Evolutionary conservation across 2,329 filamentous ascomycete species (phyloP).

Genomic region (Harringtonia aguacate): DNA sequence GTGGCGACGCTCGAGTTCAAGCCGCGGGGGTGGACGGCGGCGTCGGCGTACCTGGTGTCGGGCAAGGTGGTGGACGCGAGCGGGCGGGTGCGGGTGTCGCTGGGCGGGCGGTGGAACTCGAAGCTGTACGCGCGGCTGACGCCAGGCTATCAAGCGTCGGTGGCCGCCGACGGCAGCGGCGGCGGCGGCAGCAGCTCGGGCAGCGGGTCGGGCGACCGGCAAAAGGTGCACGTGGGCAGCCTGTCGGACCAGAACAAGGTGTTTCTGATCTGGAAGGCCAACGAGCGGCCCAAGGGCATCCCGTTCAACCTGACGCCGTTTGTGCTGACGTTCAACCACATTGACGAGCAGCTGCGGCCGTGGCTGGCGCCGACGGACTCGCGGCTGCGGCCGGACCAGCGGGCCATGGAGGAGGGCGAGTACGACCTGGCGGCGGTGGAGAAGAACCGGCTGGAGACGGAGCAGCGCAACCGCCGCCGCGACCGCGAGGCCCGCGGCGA

Average conservation of each 20-base stretch:
- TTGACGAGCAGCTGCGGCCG: conserved; percentile 68
- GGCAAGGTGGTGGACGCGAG: conserved; percentile 74
- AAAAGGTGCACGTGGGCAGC: conserved; percentile 32
- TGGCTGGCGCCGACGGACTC: conserved; percentile 88
- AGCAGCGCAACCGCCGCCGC: conserved; percentile 67
- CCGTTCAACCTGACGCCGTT: conserved; percentile 98
- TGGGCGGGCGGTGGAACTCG: conserved; percentile 95
- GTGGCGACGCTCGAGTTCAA: conserved; percentile 89
- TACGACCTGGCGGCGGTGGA: conserved; percentile 89
- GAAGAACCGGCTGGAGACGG: conserved; percentile 91
- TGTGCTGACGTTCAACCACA: conserved; percentile 84
- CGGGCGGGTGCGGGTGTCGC: conserved; percentile 75
- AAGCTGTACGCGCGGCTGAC: conserved; percentile 91
- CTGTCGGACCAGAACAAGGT: conserved; percentile 60
- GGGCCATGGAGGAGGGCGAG: conserved; percentile 97
- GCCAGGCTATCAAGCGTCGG: conserved; percentile 72
- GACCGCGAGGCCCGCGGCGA: conserved; percentile 67
- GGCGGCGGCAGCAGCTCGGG: background rate
- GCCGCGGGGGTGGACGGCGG: conserved; percentile 88
- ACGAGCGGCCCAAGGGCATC: conserved; percentile 68
- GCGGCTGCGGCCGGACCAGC: conserved; percentile 82
- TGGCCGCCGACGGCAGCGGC: conserved; percentile 39
- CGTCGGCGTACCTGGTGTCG: conserved; percentile 76
- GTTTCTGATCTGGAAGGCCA: conserved; percentile 87
- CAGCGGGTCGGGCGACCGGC: conserved; percentile 22